phyloP scores from a whole-genome alignment of 768 basidiomycete genomes.

The Dentipellis sp. region DNA sequence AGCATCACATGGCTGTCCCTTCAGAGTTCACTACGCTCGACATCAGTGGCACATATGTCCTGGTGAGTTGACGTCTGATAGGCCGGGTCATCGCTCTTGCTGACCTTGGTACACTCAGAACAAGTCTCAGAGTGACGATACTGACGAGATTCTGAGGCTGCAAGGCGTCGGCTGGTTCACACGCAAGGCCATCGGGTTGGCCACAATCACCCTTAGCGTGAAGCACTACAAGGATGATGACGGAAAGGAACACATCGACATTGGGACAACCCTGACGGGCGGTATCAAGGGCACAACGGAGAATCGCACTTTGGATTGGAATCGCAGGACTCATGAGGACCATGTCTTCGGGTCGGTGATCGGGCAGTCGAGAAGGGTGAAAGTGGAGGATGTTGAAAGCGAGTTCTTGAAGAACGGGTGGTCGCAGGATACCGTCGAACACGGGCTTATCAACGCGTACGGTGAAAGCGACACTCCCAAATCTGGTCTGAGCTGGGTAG shows the following conservation, averaged over 20 bases:
- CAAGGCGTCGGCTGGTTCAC: conserved; percentile 72
- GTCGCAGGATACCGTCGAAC: conserved; percentile 29
- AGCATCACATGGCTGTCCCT: conserved; percentile 53
- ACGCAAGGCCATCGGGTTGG: conserved; percentile 47
- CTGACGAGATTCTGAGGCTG: conserved; percentile 53
- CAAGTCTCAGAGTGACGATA: conserved; percentile 52
- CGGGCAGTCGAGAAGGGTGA: conserved; percentile 26
- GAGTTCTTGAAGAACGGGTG: conserved; percentile 32
- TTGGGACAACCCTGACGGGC: conserved; percentile 56
- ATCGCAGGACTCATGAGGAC: conserved; percentile 43
- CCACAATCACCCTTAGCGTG: conserved; percentile 48
- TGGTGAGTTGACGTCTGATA: conserved; percentile 34
- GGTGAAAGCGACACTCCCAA: conserved; percentile 54
- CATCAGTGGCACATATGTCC: conserved; percentile 49
- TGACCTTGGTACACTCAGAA: conserved; percentile 33
- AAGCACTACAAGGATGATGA: conserved; percentile 53
- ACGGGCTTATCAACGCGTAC: conserved; percentile 26
- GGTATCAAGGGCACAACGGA: conserved; percentile 53
- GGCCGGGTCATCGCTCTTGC: neutral
- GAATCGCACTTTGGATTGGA: conserved; percentile 48
- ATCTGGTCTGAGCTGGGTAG: conserved; percentile 53
- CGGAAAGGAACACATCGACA: conserved; percentile 54
- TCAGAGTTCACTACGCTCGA: conserved; percentile 47
- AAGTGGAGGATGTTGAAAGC: conserved; percentile 22
- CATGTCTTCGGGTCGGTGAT: conserved; percentile 52